Percentiles rank a stretch among this genome's conserved stretches.
Evolutionary conservation across 1,284 basidiomycete genomes (phyloP).

Genomic region (Leccinum pseudoinsigne): DNA sequence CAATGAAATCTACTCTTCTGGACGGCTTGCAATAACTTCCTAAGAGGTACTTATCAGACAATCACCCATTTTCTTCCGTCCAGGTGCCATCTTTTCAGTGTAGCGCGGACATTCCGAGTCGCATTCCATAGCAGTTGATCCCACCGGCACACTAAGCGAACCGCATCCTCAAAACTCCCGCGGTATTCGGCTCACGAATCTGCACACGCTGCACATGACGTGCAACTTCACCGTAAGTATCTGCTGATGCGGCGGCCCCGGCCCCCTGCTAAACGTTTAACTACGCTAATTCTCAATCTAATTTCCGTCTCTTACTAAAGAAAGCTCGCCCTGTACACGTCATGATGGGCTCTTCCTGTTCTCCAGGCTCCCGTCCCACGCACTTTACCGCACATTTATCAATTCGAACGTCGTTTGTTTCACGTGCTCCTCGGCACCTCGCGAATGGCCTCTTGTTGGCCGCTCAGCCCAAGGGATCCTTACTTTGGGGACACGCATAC

Average conservation of each 20-base stretch:
- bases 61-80: not conserved
- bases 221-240: not conserved
- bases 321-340: constrained; percentile 21
- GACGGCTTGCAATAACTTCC: constrained; percentile 3
- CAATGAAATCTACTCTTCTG: constrained; percentile 6
- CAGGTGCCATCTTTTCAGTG: constrained; percentile 3
- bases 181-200: constrained; percentile 3
- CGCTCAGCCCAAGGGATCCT: constrained; percentile 6
- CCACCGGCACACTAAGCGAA: not conserved
- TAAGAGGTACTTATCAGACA: not conserved
- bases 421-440: constrained; percentile 33
- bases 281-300: constrained; percentile 35
- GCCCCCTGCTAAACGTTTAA: constrained; percentile 34
- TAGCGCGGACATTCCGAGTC: not conserved
- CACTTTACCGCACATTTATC: constrained; percentile 4
- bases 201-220: constrained; percentile 6
- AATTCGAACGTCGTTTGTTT: constrained; percentile 18
- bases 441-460: constrained; percentile 15
- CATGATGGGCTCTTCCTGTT: constrained; percentile 15
- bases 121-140: constrained; percentile 11
- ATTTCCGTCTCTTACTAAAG: constrained; percentile 27
- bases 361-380: constrained; percentile 12
- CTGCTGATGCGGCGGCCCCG: constrained; percentile 9
- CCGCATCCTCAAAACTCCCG: constrained; percentile 2
- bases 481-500: constrained; percentile 19